Percentiles rank a stretch among this genome's conserved stretches.
Conservation (phyloP, 495 filamentous ascomycete species). For the Barbatosphaeria neglecta region DNA sequence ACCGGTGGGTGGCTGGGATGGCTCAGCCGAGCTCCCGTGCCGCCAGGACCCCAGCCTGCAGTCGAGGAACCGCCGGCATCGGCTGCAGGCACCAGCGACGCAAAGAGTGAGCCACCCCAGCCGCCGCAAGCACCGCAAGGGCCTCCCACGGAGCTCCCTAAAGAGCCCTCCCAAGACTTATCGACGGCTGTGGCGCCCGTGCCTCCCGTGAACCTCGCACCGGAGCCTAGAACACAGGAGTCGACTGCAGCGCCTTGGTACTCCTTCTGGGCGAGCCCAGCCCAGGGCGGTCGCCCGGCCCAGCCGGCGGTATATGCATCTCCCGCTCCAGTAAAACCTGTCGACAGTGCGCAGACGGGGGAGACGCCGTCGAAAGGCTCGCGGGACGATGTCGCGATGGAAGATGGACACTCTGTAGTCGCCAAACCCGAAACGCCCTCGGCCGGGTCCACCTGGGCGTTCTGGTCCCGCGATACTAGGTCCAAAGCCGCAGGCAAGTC, state of each 20-base stretch:
- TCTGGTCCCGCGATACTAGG: constrained; percentile 62
- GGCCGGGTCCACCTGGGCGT: constrained; percentile 66
- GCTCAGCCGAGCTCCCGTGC: constrained; percentile 33
- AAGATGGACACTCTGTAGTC: constrained; percentile 23
- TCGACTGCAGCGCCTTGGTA: constrained; percentile 33
- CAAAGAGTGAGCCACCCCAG: not conserved
- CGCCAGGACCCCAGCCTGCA: not conserved
- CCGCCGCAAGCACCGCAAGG: no score
- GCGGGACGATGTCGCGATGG: constrained; percentile 23
- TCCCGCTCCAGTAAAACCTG: constrained; percentile 4
- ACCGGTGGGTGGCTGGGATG: constrained; percentile 51
- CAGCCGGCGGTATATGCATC: constrained; percentile 10
- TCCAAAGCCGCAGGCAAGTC: constrained; percentile 22
- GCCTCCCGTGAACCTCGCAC: no score
- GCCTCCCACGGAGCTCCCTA: no score
- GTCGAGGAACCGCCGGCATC: constrained; percentile 15
- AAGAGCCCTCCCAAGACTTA: no score
- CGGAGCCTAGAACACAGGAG: no score
- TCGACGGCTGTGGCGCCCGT: not conserved
- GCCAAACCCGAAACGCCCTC: constrained; percentile 2
- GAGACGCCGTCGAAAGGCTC: constrained; percentile 4
- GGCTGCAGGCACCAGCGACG: constrained; percentile 1
- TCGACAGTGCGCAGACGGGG: constrained; percentile 8
- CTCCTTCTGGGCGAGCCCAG: constrained; percentile 46
- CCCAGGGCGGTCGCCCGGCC: constrained; percentile 7